Percentiles rank a stretch among this genome's conserved stretches.
Evolutionary conservation across 768 basidiomycete genomes (phyloP).

Genomic region (Lentinula guzmanii): DNA sequence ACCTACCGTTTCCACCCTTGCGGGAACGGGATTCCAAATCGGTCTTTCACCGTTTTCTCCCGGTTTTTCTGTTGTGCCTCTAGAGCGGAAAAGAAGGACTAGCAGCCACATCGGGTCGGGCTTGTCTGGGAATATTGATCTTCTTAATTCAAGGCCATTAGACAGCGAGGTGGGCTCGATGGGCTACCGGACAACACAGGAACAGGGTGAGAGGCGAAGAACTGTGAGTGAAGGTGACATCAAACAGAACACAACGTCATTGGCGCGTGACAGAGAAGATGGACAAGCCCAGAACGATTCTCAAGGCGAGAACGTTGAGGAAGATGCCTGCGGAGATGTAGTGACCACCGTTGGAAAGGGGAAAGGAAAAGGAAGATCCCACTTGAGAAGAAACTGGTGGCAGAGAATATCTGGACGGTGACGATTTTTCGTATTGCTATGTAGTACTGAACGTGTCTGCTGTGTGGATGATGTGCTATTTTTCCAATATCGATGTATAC

Average conservation of each 20-base stretch:
- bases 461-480: background rate
- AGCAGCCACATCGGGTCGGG: slow-evolving; percentile 26
- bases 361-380: slow-evolving; percentile 4
- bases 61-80: slow-evolving; percentile 66
- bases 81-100: slow-evolving; percentile 38
- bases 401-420: background rate
- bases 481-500: background rate
- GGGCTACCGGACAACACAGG: slow-evolving; percentile 4
- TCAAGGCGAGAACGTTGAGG: slow-evolving; percentile 4
- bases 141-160: background rate
- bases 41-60: slow-evolving; percentile 72
- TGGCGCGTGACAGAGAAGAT: slow-evolving; percentile 10
- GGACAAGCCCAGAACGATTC: slow-evolving; percentile 4
- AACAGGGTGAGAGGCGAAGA: slow-evolving; percentile 28
- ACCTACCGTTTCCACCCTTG: slow-evolving; percentile 29
- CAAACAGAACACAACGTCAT: slow-evolving; percentile 6
- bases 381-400: slow-evolving; percentile 8
- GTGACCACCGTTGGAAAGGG: slow-evolving; percentile 11
- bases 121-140: background rate
- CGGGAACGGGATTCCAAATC: slow-evolving; percentile 59
- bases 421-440: background rate
- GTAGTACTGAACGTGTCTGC: background rate
- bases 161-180: background rate
- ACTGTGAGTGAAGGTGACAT: slow-evolving; percentile 50
- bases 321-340: slow-evolving; percentile 6